A percentile compares a stretch with the other conserved stretches of the same genome.
These are phyloP conservation scores for Mycosphaerella arachidis DNA, from an alignment of 2,329 filamentous ascomycete species.

Conservation along the genomic window DNA sequence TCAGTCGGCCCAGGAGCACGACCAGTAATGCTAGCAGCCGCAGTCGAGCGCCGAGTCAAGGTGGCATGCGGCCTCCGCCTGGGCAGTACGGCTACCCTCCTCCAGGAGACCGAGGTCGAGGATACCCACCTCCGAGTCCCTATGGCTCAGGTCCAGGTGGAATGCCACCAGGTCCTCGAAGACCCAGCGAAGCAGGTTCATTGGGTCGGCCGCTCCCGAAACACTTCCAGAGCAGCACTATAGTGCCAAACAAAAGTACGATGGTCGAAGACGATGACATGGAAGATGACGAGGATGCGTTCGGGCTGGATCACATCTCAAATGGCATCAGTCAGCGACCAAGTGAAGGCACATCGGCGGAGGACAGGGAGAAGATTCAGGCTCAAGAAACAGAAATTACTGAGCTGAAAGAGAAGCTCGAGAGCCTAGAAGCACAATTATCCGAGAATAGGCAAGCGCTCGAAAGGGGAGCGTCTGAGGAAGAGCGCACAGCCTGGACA, in stretches of 20 bases:
- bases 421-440: slow-evolving; percentile 64
- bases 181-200: slow-evolving; percentile 35
- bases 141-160: slow-evolving; percentile 25
- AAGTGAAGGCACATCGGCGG: slow-evolving; percentile 28
- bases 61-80: slow-evolving; percentile 37
- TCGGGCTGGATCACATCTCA: slow-evolving; percentile 24
- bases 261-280: slow-evolving; percentile 87
- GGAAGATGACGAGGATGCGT: slow-evolving; percentile 35
- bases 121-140: slow-evolving; percentile 20
- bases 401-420: slow-evolving; percentile 69
- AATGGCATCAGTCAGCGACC: slow-evolving; percentile 14
- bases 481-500: slow-evolving; percentile 26
- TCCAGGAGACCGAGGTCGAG: slow-evolving; percentile 25
- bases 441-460: slow-evolving; percentile 61
- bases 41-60: slow-evolving; percentile 26
- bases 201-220: slow-evolving; percentile 74
- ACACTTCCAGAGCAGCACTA: slow-evolving; percentile 90
- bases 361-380: slow-evolving; percentile 64
- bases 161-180: slow-evolving; percentile 39
- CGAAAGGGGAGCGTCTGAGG: slow-evolving; percentile 13
- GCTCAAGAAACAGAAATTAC: slow-evolving; percentile 77
- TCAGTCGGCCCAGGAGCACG: slow-evolving; percentile 65
- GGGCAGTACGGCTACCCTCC: slow-evolving; percentile 2
- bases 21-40: slow-evolving; percentile 43
- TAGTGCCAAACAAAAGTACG: slow-evolving; percentile 95